phyloP scores from a whole-genome alignment of 805 yeast species.

The Yamadazyma olivae region DNA sequence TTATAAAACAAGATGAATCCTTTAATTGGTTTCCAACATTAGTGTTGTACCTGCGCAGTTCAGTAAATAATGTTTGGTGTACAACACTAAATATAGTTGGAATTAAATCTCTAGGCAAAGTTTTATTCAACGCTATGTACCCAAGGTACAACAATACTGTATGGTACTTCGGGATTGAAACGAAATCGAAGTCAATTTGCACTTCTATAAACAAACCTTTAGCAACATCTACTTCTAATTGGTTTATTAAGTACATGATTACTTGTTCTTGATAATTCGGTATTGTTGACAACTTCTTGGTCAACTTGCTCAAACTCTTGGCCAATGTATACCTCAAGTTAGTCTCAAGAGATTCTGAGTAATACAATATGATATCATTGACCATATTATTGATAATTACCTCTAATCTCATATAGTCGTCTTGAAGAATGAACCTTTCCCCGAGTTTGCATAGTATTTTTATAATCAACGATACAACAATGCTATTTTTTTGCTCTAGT shows the following conservation, averaged over 20 bases:
- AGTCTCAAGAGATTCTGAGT: constrained; percentile 46
- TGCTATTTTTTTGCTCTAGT: background rate
- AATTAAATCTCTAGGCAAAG: constrained; percentile 20
- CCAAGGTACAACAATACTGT: constrained; percentile 60
- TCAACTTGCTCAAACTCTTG: constrained; percentile 56
- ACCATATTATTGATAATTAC: constrained; percentile 48
- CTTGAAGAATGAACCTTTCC: constrained; percentile 16
- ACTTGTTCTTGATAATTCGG: constrained; percentile 43
- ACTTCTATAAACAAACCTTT: constrained; percentile 2
- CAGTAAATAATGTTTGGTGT: constrained; percentile 48
- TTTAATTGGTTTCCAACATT: constrained; percentile 67
- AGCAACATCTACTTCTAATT: constrained; percentile 22
- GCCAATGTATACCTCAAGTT: constrained; percentile 63
- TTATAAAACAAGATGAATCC: constrained; percentile 79
- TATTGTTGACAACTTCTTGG: constrained; percentile 26
- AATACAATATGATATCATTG: constrained; percentile 24
- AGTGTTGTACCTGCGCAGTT: constrained; percentile 50
- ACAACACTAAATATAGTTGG: constrained; percentile 35
- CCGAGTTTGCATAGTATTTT: constrained; percentile 40
- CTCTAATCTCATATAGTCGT: constrained; percentile 41
- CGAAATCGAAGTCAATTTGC: constrained; percentile 3
- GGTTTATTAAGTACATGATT: constrained; percentile 24
- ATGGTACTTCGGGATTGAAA: constrained; percentile 44
- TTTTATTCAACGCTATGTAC: constrained; percentile 25
- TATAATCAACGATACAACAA: constrained; percentile 22